These are phyloP conservation scores for Jaenimonas drosophilae DNA, from an alignment of 208 protist species.

Conservation along the genomic window DNA sequence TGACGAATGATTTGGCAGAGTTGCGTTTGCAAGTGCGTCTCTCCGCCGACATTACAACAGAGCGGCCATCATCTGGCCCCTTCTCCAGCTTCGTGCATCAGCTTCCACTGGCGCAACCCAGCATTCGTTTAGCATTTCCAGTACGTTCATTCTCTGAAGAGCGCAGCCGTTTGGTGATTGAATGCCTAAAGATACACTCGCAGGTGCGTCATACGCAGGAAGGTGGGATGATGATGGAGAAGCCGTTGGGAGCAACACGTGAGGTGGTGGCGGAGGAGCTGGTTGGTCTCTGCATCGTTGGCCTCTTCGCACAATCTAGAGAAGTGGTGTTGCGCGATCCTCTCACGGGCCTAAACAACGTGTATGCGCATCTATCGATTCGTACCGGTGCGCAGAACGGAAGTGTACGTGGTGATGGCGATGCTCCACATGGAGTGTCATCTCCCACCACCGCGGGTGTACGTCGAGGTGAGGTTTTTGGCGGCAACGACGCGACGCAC, in stretches of 20 bases:
- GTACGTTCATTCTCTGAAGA: conserved; percentile 57
- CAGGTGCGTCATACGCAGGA: conserved; percentile 5
- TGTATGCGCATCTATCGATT: conserved; percentile 15
- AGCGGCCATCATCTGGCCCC: conserved; percentile 41
- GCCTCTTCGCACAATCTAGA: conserved; percentile 58
- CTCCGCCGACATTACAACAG: conserved; percentile 67
- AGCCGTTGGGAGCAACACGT: conserved; percentile 18
- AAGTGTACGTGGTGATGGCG: not conserved
- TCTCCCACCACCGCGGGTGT: too few species aligned
- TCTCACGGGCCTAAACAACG: conserved; percentile 30
- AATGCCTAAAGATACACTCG: conserved; percentile 62
- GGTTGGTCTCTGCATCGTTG: conserved; percentile 67
- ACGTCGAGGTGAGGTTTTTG: too few species aligned
- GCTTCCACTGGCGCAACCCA: conserved; percentile 46
- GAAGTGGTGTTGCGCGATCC: conserved; percentile 58
- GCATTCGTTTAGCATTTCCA: conserved; percentile 60
- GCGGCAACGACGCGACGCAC: not conserved
- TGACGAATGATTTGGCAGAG: conserved; percentile 46
- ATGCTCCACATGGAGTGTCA: not conserved
- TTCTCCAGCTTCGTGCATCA: conserved; percentile 81
- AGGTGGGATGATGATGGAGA: too few species aligned
- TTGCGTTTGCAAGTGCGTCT: conserved; percentile 68
- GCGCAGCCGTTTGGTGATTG: conserved; percentile 61
- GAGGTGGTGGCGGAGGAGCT: conserved; percentile 60
- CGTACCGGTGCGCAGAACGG: not conserved